Evolutionary conservation across 139 green algal species (phyloP), one percentile per base, ranked within the genome.

Genomic region (Chlorella sp.): DNA sequence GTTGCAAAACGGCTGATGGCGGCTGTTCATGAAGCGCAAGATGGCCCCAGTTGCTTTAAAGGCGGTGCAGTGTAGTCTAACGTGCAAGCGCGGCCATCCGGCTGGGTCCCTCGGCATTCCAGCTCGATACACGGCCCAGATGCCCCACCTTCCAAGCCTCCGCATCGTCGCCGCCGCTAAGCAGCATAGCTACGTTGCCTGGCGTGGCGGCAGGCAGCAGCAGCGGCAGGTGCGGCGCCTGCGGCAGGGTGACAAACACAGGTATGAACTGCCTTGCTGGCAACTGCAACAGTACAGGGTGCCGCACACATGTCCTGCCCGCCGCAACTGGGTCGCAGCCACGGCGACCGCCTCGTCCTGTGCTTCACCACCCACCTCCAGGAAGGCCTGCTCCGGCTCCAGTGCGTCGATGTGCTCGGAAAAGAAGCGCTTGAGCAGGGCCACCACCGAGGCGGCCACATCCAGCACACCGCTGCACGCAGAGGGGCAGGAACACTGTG

Each of bases 391-490:
- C 89, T 96, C 94, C 28, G 88, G 85, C 28, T 85, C 76, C 68
- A 96, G 83, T 2, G 82, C 80, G 81, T 96, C 93, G 30, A 95
- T 91, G 69, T 87, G 83, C 24, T 87, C 81, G 5, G 92, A 89
- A 75, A 94, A 96, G 86, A 91, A 96, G 76, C 75, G 84, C 51
- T 81, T 84, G 26, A 96, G 76, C 46, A 95, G 70, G 20, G 92
- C 86, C 73, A 96, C 91, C 43, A 95, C 73, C 43, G 86, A 85
- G 58, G 88, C 85, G 2, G 93, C 93, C n/a, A 94, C 88, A 43
- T 94, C 84, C 76, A 96, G 79, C 76, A 96, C 92, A 64, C 93
- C 93, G n/a, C 51, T 82, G 77, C 54, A 70, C 4, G 24, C 30
- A 16, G 11, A 40, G 62, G 62, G 30, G 28, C 5, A 70, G 28